A percentile compares a stretch with the other conserved stretches of the same genome.
These are phyloP conservation scores for Daldinia sp. DNA, from an alignment of 2,329 filamentous ascomycete species.

Conservation along the genomic window DNA sequence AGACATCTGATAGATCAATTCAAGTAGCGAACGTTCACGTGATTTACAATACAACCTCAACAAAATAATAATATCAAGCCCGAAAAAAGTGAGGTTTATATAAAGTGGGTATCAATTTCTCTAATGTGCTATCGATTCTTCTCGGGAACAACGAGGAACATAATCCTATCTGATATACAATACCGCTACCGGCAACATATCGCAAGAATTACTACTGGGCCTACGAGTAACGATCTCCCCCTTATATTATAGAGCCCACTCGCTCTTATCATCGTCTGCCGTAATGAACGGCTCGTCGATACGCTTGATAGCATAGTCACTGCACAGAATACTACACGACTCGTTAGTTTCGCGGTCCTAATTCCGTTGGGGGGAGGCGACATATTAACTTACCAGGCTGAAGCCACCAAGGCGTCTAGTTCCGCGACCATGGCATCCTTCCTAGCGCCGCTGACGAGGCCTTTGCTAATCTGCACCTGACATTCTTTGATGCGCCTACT, in stretches of 20 bases:
- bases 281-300: slow-evolving; percentile 94
- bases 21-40: not conserved
- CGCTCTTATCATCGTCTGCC: slow-evolving; percentile 76
- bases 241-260: slow-evolving; percentile 76
- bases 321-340: slow-evolving; percentile 83
- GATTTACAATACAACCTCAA: not conserved
- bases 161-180: slow-evolving; percentile 33
- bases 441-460: slow-evolving; percentile 74
- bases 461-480: slow-evolving; percentile 84
- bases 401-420: slow-evolving; percentile 90
- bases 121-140: slow-evolving; percentile 19
- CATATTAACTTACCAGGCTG: slow-evolving; percentile 76
- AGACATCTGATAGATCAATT: not conserved
- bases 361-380: slow-evolving; percentile 16
- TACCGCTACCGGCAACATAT: slow-evolving; percentile 10
- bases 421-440: slow-evolving; percentile 88
- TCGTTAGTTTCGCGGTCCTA: slow-evolving; percentile 17
- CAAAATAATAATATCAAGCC: not conserved
- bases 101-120: slow-evolving; percentile 38
- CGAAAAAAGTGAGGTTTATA: slow-evolving; percentile 8
- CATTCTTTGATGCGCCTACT: slow-evolving; percentile 85
- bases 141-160: slow-evolving; percentile 10
- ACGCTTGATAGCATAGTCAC: slow-evolving; percentile 92
- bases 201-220: slow-evolving; percentile 7
- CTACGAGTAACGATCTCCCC: not conserved